Evolutionary conservation across 305 asterid genomes (phyloP).

Genomic region (Fraxinus ornus): DNA sequence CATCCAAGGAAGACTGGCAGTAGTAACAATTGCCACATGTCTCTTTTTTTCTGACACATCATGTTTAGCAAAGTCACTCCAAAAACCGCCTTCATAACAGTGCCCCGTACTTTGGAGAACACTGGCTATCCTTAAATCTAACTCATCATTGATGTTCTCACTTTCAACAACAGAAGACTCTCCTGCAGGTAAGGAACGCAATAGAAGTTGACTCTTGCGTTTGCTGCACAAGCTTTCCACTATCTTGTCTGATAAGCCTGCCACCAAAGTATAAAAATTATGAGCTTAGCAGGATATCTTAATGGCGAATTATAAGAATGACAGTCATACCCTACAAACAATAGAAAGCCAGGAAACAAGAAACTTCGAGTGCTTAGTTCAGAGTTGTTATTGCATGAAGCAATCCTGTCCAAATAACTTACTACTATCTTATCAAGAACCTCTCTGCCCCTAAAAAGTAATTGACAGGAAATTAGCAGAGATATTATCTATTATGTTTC

Average conservation of each 20-base stretch:
- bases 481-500: not conserved
- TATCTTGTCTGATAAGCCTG: constrained; percentile 90
- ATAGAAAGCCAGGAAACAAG: not conserved
- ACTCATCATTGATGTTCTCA: constrained; percentile 66
- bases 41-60: constrained; percentile 59
- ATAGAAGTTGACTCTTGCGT: constrained; percentile 65
- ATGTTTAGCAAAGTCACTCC: constrained; percentile 59
- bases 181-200: constrained; percentile 63
- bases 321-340: not conserved
- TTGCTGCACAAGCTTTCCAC: constrained; percentile 91
- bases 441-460: not conserved
- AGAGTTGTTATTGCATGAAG: not conserved
- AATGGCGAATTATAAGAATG: not conserved
- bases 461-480: not conserved
- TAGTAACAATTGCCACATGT: constrained; percentile 94
- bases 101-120: constrained; percentile 96
- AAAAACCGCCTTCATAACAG: constrained; percentile 82
- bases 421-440: not conserved
- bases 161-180: constrained; percentile 66
- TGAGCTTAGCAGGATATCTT: constrained; percentile 18
- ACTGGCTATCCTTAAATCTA: constrained; percentile 87
- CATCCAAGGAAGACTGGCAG: constrained; percentile 99
- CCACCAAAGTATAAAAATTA: constrained; percentile 20
- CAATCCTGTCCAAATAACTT: not conserved
- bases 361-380: not conserved